Evolutionary conservation across 2,329 filamentous ascomycete genomes (phyloP).

Genomic region (Phialophora chinensis): DNA sequence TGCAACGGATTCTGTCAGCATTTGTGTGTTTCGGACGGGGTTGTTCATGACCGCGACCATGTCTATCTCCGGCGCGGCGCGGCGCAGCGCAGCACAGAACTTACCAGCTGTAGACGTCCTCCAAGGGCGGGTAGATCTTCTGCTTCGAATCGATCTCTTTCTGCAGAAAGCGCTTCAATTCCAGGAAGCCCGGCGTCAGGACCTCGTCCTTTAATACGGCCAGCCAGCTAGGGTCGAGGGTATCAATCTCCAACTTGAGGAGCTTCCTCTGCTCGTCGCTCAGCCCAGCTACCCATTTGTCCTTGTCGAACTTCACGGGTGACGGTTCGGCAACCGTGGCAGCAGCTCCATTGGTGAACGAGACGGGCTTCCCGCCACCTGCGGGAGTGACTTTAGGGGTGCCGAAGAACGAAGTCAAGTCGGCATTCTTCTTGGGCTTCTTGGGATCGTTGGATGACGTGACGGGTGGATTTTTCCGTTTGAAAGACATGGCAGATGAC

Average conservation of each 20-base stretch:
- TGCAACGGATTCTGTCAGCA: slow-evolving; percentile 47
- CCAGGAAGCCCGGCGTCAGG: slow-evolving; percentile 76
- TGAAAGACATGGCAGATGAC: slow-evolving; percentile 29
- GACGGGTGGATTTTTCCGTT: slow-evolving; percentile 34
- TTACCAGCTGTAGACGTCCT: slow-evolving; percentile 95
- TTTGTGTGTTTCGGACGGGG: neutral
- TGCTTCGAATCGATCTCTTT: slow-evolving; percentile 74
- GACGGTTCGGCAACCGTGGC: slow-evolving; percentile 34
- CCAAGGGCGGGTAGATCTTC: slow-evolving; percentile 83
- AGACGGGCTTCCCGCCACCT: slow-evolving; percentile 39
- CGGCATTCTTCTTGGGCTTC: slow-evolving; percentile 75
- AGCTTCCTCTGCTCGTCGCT: slow-evolving; percentile 81
- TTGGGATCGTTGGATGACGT: slow-evolving; percentile 60
- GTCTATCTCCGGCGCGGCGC: neutral
- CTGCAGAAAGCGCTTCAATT: slow-evolving; percentile 85
- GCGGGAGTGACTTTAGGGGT: slow-evolving; percentile 62
- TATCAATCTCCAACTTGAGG: slow-evolving; percentile 88
- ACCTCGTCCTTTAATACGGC: slow-evolving; percentile 87
- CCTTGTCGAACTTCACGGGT: slow-evolving; percentile 76
- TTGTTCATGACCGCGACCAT: neutral
- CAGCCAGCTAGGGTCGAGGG: slow-evolving; percentile 89
- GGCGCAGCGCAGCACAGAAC: slow-evolving; percentile 36
- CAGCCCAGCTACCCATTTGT: slow-evolving; percentile 82
- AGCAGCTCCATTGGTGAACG: slow-evolving; percentile 40
- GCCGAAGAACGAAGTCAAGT: slow-evolving; percentile 89